Conservation (phyloP, 148 eudicot species). For the Nepenthes mirabilis region DNA sequence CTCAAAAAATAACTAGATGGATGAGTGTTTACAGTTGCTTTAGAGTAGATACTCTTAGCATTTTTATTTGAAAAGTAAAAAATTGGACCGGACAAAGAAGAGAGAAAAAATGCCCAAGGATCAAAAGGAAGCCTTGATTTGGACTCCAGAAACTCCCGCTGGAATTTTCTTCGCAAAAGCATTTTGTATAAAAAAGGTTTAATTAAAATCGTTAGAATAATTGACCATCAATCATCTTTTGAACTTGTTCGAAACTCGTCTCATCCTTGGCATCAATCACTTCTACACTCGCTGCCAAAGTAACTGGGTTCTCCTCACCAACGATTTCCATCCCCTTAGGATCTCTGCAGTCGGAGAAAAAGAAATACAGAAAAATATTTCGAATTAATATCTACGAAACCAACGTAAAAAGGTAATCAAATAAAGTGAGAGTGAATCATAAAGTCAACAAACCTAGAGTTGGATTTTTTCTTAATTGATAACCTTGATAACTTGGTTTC, state of each 20-base stretch:
- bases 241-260: slow-evolving; percentile 35
- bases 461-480: background rate
- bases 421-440: background rate
- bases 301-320: background rate
- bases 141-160: background rate
- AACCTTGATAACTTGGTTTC: background rate
- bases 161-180: background rate
- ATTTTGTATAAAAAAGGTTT: background rate
- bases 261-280: slow-evolving; percentile 16
- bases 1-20: too few relatives aligned
- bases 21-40: too few relatives aligned
- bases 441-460: background rate
- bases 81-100: too few relatives aligned
- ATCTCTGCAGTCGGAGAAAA: background rate
- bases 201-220: background rate
- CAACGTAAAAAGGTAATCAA: background rate
- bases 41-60: too few relatives aligned
- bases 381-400: too few relatives aligned
- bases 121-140: too few relatives aligned
- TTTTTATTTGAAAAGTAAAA: too few relatives aligned
- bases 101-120: too few relatives aligned
- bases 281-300: background rate
- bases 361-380: background rate
- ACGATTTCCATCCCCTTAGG: background rate
- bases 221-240: slow-evolving; percentile 39